phyloP scores from a whole-genome alignment of 2,329 filamentous ascomycete genomes.

The Arthroderma sp. region DNA sequence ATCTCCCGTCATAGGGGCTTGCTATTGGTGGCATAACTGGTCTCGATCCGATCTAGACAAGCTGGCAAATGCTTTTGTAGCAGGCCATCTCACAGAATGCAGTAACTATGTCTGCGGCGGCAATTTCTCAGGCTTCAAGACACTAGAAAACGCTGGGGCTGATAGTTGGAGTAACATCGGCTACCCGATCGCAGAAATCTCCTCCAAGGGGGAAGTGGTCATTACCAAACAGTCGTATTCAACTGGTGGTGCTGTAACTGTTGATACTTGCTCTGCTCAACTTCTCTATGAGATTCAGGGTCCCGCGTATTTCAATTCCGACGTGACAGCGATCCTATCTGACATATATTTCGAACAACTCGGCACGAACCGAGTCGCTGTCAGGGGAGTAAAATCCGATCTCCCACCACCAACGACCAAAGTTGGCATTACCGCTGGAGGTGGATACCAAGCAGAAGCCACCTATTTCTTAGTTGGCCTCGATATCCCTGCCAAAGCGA shows the following conservation, averaged over 20 bases:
- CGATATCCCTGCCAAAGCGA: conserved; percentile 33
- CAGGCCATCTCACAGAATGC: conserved; percentile 28
- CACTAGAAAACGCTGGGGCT: conserved; percentile 15
- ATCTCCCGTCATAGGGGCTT: conserved; percentile 30
- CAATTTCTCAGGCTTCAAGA: conserved; percentile 33
- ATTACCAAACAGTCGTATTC: conserved; percentile 32
- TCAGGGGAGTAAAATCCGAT: conserved; percentile 33
- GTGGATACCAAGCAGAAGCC: conserved; percentile 36
- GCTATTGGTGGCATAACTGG: conserved; percentile 34
- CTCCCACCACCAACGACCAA: conserved; percentile 39
- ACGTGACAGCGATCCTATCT: conserved; percentile 41
- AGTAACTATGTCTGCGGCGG: conserved; percentile 32
- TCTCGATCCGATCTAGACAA: conserved; percentile 22
- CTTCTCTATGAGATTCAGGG: conserved; percentile 44
- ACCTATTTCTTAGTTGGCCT: conserved; percentile 34
- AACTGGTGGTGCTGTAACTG: conserved; percentile 29
- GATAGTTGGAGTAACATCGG: conserved; percentile 33
- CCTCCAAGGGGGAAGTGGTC: conserved; percentile 25
- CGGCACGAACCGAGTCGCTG: conserved; percentile 35
- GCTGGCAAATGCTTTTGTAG: conserved; percentile 28
- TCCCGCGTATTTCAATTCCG: conserved; percentile 44
- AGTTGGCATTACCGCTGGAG: conserved; percentile 33
- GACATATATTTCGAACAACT: conserved; percentile 41
- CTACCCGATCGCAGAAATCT: conserved; percentile 35
- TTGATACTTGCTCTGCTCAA: conserved; percentile 41